Base-by-base conservation (phyloP, 768 basidiomycete species). In the Epithele typhae region DNA sequence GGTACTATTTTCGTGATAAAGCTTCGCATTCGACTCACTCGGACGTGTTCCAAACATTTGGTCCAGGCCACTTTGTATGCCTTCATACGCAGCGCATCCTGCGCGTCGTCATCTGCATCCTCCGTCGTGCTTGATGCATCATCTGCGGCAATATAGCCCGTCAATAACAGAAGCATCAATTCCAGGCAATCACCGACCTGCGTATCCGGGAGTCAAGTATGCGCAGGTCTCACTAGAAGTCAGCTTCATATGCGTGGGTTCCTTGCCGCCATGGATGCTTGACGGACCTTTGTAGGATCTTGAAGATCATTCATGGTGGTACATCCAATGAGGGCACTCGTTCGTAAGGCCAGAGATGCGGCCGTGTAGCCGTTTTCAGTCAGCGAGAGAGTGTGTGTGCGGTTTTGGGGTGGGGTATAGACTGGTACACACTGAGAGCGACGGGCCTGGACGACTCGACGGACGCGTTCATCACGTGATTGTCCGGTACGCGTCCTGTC, bases 51-150 rank as follows among this genome's bases (percentile, higher is more conserved):
- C 23, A 84, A 62, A 59, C 83, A 85, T 48, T 72, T 79, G 44
- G 53, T 65, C 84, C 84, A 87, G 2, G 78, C 77, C 1, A 54
- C 57, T 40, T 59, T 73, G 59, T 86, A 87, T 5, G 76, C 77
- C 38, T 69, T 56, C 40, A 82, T 64, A 21, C 80, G 72, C 34
- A 76, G 53, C 25, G 64, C 52, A 43, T 66, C 66, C 18, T 68
- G 58, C 7, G 46, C 41, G 39, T 40, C 42, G 5, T 34, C 21
- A 21, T 14, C 32, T 9, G 10, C 32, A 7, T 53, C 34, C 19
- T 52, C 42, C 10, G n/a, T 11, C 0, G 12, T 10, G 5, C 11
- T 18, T 15, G 37, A 9, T 11, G 25, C 33, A 5, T 15, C 38
- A 9, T 39, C 21, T 23, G 18, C 25, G 2, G 17, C 37, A 12